Evolutionary conservation across 1,284 basidiomycete genomes (phyloP).

Genomic region (Austroboletus olivaceoglutinosus): DNA sequence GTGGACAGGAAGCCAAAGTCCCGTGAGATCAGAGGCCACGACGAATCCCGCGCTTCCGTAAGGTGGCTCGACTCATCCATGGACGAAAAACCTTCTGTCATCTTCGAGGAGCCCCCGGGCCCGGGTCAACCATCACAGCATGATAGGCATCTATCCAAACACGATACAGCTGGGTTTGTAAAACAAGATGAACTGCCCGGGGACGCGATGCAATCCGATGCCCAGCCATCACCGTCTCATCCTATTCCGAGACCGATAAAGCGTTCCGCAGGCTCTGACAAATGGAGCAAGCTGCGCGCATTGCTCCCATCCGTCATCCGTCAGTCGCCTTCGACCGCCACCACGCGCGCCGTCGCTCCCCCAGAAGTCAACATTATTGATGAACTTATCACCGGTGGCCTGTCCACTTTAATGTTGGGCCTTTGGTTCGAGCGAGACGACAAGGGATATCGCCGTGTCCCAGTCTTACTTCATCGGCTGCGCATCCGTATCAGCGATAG

Average conservation of each 20-base stretch:
- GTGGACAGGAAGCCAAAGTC: slow-evolving; percentile 56
- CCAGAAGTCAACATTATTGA: slow-evolving; percentile 75
- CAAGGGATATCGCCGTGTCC: slow-evolving; percentile 78
- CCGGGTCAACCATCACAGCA: slow-evolving; percentile 9
- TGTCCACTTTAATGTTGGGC: slow-evolving; percentile 81
- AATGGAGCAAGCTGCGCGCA: slow-evolving; percentile 63
- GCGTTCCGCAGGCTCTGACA: slow-evolving; percentile 38
- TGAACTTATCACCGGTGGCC: slow-evolving; percentile 79
- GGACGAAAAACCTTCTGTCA: slow-evolving; percentile 41
- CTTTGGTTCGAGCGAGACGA: slow-evolving; percentile 94
- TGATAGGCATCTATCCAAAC: slow-evolving; percentile 10
- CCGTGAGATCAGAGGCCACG: slow-evolving; percentile 47
- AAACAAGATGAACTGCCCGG: slow-evolving; percentile 11
- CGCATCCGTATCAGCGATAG: slow-evolving; percentile 85
- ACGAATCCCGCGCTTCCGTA: slow-evolving; percentile 50
- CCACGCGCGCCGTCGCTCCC: slow-evolving; percentile 48
- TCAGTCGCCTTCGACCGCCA: slow-evolving; percentile 28
- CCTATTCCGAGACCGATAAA: slow-evolving; percentile 37
- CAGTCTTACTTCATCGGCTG: slow-evolving; percentile 84
- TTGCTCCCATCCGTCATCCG: slow-evolving; percentile 57
- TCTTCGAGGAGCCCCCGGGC: slow-evolving; percentile 30
- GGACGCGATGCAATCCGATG: slow-evolving; percentile 10
- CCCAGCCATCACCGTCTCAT: slow-evolving; percentile 45
- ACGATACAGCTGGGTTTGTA: slow-evolving; percentile 3
- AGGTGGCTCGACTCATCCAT: slow-evolving; percentile 59